These are phyloP conservation scores for Bipolaris sorokiniana DNA, from an alignment of 2,329 filamentous ascomycete genomes.

Conservation along the genomic window DNA sequence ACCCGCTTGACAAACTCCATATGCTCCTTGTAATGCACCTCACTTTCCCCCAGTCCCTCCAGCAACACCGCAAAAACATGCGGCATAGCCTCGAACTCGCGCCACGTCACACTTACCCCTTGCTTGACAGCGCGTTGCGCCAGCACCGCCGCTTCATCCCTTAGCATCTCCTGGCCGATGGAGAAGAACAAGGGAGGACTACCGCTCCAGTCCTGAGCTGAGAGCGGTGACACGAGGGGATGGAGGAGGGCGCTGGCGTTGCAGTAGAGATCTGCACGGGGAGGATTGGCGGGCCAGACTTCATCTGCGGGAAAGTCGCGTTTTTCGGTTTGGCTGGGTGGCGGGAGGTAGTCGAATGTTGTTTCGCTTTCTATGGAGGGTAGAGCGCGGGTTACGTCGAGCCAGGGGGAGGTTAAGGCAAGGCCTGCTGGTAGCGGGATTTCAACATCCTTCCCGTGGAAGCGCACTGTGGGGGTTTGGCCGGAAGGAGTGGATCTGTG, in stretches of 20 bases:
- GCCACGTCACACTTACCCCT: constrained; percentile 67
- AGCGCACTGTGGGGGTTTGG: constrained; percentile 58
- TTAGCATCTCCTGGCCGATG: constrained; percentile 73
- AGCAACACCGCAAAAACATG: constrained; percentile 66
- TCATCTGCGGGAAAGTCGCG: constrained; percentile 55
- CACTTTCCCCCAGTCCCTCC: constrained; percentile 37
- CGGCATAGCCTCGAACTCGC: constrained; percentile 82
- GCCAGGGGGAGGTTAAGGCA: constrained; percentile 70
- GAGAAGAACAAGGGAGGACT: constrained; percentile 71
- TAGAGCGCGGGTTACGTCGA: constrained; percentile 70
- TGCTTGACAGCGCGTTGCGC: constrained; percentile 63
- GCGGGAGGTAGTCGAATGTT: constrained; percentile 68
- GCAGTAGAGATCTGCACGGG: constrained; percentile 57
- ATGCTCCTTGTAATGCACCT: constrained; percentile 48
- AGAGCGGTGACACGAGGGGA: constrained; percentile 70
- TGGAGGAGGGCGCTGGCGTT: constrained; percentile 59
- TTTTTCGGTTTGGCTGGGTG: constrained; percentile 48
- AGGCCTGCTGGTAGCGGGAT: constrained; percentile 72
- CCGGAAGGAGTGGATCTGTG: constrained; percentile 51
- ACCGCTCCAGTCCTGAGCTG: constrained; percentile 64
- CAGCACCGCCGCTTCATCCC: constrained; percentile 69
- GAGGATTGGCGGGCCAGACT: constrained; percentile 55
- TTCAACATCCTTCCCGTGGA: constrained; percentile 64
- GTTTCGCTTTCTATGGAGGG: constrained; percentile 61
- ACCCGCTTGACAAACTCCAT: constrained; percentile 41